Evolutionary conservation across 2,329 filamentous ascomycete species (phyloP).

Genomic region (Orbilia brochopaga): DNA sequence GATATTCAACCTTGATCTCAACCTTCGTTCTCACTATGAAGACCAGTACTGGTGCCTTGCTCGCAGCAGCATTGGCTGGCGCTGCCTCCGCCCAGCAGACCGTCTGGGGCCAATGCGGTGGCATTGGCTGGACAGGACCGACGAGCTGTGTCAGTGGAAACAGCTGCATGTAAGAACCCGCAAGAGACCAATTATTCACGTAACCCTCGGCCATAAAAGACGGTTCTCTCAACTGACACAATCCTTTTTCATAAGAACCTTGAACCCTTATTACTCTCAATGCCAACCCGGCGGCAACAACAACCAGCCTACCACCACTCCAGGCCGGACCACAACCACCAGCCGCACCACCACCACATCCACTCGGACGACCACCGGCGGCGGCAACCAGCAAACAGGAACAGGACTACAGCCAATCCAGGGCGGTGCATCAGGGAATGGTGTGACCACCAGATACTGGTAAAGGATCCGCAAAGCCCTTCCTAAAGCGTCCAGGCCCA

Average conservation of each 20-base stretch:
- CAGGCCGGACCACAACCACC: slow-evolving; percentile 15
- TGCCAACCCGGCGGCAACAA: slow-evolving; percentile 51
- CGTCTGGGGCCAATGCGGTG: slow-evolving; percentile 56
- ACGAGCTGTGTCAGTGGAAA: slow-evolving; percentile 52
- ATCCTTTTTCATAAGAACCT: neutral
- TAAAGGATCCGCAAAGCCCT: neutral
- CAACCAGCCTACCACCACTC: slow-evolving; percentile 11
- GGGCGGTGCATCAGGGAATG: slow-evolving; percentile 54
- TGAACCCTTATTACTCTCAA: slow-evolving; percentile 54
- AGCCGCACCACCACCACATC: slow-evolving; percentile 10
- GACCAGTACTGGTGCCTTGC: slow-evolving; percentile 14
- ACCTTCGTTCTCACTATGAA: slow-evolving; percentile 20
- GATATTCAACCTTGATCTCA: too few species aligned
- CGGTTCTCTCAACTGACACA: neutral
- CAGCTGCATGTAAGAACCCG: slow-evolving; percentile 50
- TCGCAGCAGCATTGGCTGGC: slow-evolving; percentile 34
- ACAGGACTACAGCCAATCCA: slow-evolving; percentile 27
- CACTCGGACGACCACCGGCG: neutral
- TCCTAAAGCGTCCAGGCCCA: too few species aligned
- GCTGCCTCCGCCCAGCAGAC: slow-evolving; percentile 50
- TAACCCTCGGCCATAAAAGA: too few species aligned
- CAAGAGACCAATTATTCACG: too few species aligned
- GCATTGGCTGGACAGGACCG: slow-evolving; percentile 49
- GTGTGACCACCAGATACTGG: slow-evolving; percentile 58
- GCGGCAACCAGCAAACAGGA: slow-evolving; percentile 11